Evolutionary conservation across 148 eudicot species (phyloP), one percentile per base, ranked within the genome.

Genomic region (Camellia japonica): DNA sequence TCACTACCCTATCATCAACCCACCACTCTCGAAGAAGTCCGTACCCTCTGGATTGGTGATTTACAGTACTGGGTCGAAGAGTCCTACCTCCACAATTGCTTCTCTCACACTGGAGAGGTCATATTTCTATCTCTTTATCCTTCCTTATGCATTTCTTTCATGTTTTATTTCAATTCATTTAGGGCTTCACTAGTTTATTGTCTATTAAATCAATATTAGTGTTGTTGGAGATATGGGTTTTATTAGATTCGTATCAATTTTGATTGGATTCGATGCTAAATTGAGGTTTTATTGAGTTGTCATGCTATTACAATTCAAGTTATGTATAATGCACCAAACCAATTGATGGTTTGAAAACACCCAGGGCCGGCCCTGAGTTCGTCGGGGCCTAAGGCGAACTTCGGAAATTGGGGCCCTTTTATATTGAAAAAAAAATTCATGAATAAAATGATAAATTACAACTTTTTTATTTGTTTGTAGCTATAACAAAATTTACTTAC

Each of bases 1-100:
- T 59, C 83, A 5, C 84, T 58, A 70, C 90, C 91, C 41, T 90
- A 93, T 71, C 92, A 93, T 80, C 97, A 95, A 30, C 89, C 99
- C 78, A 66, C 99, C 78, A 90, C 97, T 20, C 93, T 91, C 18
- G 99, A 93, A 86, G 99, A 95, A 87, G 97, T 93, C 0, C 91
- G 99, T 3, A 95, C 99, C 59, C 92, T 95, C 6, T 95, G 99
- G 99, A 95, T 95, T 78, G 99, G 99, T 38, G 97, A 95, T 85
- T 91, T 95, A 82, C 97, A 93, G 68, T 90, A 86, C 68, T 95
- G 97, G 99, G 92, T 92, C 55, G 97, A 95, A 78, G 99, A 95
- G 41, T 8, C 83, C 68, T 93, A 93, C 80, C 94, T 95, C 82
- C 90, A 87, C 44, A 62, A 66, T 67, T 95, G 97, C 86, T 95